Evolutionary conservation across 2,329 filamentous ascomycete genomes (phyloP).

Genomic region (Aspergillus ibericus): DNA sequence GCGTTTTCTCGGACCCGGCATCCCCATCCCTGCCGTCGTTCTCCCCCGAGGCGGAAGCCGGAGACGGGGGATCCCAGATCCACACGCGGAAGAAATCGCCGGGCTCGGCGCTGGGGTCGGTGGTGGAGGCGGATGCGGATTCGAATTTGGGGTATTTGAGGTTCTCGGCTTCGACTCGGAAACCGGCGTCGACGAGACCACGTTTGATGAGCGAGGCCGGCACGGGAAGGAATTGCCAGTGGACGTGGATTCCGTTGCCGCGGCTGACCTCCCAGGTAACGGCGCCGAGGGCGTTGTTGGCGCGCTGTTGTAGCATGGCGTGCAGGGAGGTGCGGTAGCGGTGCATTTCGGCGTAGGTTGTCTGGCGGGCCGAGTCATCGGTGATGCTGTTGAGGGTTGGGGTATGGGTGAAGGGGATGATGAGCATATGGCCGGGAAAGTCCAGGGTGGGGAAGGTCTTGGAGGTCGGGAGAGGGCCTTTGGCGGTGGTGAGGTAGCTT

Average conservation of each 20-base stretch:
- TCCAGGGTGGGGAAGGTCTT: slow-evolving; percentile 69
- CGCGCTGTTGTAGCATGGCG: slow-evolving; percentile 63
- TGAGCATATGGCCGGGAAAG: slow-evolving; percentile 84
- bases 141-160: slow-evolving; percentile 58
- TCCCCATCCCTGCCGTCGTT: slow-evolving; percentile 6
- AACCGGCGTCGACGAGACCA: slow-evolving; percentile 81
- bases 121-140: slow-evolving; percentile 31
- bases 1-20: slow-evolving; percentile 55
- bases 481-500: slow-evolving; percentile 85
- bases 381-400: slow-evolving; percentile 71
- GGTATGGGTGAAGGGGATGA: slow-evolving; percentile 82
- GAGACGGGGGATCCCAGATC: slow-evolving; percentile 62
- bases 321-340: slow-evolving; percentile 76
- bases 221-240: slow-evolving; percentile 91
- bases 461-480: slow-evolving; percentile 76
- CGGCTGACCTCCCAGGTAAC: slow-evolving; percentile 94
- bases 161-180: slow-evolving; percentile 85
- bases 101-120: slow-evolving; percentile 43
- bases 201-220: slow-evolving; percentile 65
- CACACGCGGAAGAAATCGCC: slow-evolving; percentile 76
- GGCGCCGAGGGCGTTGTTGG: slow-evolving; percentile 64
- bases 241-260: slow-evolving; percentile 75
- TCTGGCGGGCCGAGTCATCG: slow-evolving; percentile 54
- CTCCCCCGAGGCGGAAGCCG: background rate
- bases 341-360: slow-evolving; percentile 76